Base-by-base conservation (phyloP, 2,329 filamentous ascomycete genomes). In the Herpotrichia juniperi region DNA sequence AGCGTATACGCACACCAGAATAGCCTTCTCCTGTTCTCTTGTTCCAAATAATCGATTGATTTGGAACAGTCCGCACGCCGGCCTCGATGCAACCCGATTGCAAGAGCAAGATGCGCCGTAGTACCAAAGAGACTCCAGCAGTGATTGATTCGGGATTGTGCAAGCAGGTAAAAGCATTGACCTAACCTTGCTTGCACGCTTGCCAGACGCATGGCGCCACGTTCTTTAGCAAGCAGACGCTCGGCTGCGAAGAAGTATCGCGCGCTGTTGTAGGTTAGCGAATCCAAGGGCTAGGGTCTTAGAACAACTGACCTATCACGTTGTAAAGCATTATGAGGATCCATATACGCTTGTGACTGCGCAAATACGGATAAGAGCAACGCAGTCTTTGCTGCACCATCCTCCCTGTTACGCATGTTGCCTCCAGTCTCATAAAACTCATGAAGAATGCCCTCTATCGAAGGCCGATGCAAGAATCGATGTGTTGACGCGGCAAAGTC, bases 1-100 rank as follows among this genome's bases (percentile, higher is more conserved):
- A 87, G 69, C 0, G 81, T 82, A 59, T 87, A 88, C 0, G 82
- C 80, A 2, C 80, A 80, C 85, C 85, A 87, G 46, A 89, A 87
- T 0, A 84, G 78, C 7, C 85, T 75, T 50, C 82, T 82, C 1
- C 81, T 77, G 35, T 82, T 81, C 53, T 87, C 83, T 0, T 70
- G 67, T 2, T 76, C 67, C 8, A 81, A 75, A 40, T 80, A 79
- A 53, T 83, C 77, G 1, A 72, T 56, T 8, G 62, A 68, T 1
- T 58, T 65, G 17, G 71, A 63, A 22, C 50, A 58, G 40, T 64
- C 58, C 22, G 55, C 64, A 42, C 70, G 73, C 40, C 74, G 66
- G 2, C 74, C 70, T 16, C 77, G 68, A 47, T 78, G 71, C n/a
- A 76, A 50, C 3, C 80, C 78, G 1, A 83, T 72, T 3, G 71